Base-by-base conservation (phyloP, 371 early-diverging fungal species). In the Thermomucor indicae-seudaticae region DNA sequence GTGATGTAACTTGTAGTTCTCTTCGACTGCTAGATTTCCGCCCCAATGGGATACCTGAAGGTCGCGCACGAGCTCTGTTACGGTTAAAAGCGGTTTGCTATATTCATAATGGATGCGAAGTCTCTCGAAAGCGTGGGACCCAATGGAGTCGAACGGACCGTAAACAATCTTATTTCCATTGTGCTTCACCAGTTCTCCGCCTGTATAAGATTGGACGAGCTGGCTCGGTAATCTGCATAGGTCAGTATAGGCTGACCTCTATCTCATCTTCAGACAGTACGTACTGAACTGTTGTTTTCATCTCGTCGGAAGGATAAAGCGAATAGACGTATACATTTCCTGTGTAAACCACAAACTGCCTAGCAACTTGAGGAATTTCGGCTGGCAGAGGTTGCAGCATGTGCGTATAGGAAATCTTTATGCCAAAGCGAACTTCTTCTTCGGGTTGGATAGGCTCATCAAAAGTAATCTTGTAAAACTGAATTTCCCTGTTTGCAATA, bases 41-140 rank as follows among this genome's bases (percentile, higher is more conserved):
- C 86, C 89, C 90, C 91, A 91, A 58, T 94, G 94, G 55, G 91
- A 89, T 27, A 97, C 68, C 60, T 90, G 84, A 23, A 95, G 58
- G 44, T 92, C 88, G 34, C 92, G 83, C 25, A 68, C 61, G 32
- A 87, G 70, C 2, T 65, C 63, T 43, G 79, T 75, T 1, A 86
- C 83, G 14, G 86, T 85, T 1, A 93, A 58, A 22, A 89, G 65
- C 27, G 89, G 78, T 16, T 79, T 71, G 19, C 64, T 55, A 46
- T 86, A 72, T 51, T 77, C 82, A 65, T 83, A 96, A 58, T 89
- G 90, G 29, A 58, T 42, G 3, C 57, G 55, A 4, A 72, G 54
- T 10, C 43, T 14, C 11, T 93, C 73, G 37, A 73, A 75, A 11
- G 88, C 64, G 19, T 67, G 51, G 3, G 72, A 71, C 19, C 48